Conservation (phyloP, 2,329 filamentous ascomycete species). For the Apiospora pterosperma region DNA sequence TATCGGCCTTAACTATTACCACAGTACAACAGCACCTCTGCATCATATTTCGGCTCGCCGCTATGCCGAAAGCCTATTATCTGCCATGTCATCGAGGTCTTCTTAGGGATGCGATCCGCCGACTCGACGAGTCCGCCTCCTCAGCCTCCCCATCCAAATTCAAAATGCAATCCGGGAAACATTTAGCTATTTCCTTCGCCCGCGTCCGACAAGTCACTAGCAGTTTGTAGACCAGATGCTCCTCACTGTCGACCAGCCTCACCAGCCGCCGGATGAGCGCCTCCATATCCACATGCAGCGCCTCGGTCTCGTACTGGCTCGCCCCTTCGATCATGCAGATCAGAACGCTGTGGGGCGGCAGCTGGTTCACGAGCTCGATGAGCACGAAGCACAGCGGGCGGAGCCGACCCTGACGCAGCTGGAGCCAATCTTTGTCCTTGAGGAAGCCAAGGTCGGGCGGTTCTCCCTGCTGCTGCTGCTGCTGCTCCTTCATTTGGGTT, state of each 20-base stretch:
- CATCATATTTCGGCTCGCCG: too few relatives aligned
- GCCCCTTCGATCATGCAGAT: constrained; percentile 16
- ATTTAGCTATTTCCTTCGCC: constrained; percentile 9
- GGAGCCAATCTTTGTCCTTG: constrained; percentile 7
- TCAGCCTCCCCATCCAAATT: constrained; percentile 11
- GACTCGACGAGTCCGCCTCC: constrained; percentile 9
- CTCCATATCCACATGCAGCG: constrained; percentile 7
- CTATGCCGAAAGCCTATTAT: too few relatives aligned
- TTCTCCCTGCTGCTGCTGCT: too few relatives aligned
- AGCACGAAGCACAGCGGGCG: constrained; percentile 9
- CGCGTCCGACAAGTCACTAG: constrained; percentile 11
- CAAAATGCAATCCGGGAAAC: constrained; percentile 9
- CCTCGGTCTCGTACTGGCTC: constrained; percentile 9
- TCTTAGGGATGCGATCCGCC: constrained; percentile 7
- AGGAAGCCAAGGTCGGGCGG: constrained; percentile 10
- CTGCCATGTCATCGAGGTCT: too few relatives aligned
- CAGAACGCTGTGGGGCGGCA: constrained; percentile 9
- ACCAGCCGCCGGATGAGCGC: constrained; percentile 8
- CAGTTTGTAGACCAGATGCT: constrained; percentile 13
- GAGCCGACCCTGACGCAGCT: constrained; percentile 6
- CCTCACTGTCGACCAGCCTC: not conserved
- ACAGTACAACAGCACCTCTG: too few relatives aligned
- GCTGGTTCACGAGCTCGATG: constrained; percentile 7
- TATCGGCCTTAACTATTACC: too few relatives aligned
- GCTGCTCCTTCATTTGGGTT: constrained; percentile 8